These are phyloP conservation scores for Daedaleopsis sinensis DNA, from an alignment of 768 basidiomycete species.

Conservation along the genomic window DNA sequence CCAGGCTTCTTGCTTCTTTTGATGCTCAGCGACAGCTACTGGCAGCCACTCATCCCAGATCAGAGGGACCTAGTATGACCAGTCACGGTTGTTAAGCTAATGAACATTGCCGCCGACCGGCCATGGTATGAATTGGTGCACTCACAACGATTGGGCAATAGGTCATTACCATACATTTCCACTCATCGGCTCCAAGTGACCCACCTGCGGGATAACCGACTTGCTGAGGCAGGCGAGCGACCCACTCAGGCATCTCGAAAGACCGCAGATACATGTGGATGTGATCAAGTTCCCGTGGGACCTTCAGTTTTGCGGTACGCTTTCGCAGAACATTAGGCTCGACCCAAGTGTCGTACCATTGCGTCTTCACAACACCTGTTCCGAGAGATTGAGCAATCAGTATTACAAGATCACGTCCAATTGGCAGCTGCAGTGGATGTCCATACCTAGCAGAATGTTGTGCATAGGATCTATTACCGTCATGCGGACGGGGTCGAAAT, in stretches of 20 bases:
- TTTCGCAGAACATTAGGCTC: background rate
- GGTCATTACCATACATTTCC: slow-evolving; percentile 23
- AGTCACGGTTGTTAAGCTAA: background rate
- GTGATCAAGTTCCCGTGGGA: slow-evolving; percentile 25
- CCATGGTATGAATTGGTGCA: background rate
- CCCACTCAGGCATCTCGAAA: slow-evolving; percentile 28
- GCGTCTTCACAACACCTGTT: slow-evolving; percentile 16
- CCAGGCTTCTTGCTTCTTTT: slow-evolving; percentile 2
- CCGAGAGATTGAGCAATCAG: background rate
- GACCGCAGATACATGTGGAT: slow-evolving; percentile 28
- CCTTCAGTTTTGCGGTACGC: background rate
- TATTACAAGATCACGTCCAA: background rate
- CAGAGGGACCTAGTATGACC: slow-evolving; percentile 14
- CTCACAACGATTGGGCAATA: slow-evolving; percentile 24
- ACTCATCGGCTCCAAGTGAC: slow-evolving; percentile 28
- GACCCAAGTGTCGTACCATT: slow-evolving; percentile 17
- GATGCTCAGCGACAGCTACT: slow-evolving; percentile 1
- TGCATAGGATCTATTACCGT: slow-evolving; percentile 38
- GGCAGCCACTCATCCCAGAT: slow-evolving; percentile 17
- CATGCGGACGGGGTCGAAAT: slow-evolving; percentile 33
- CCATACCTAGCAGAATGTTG: slow-evolving; percentile 28
- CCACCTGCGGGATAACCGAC: slow-evolving; percentile 31
- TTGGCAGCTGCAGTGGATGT: background rate
- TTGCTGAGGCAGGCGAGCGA: slow-evolving; percentile 20
- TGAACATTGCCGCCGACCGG: too few relatives aligned